Percentiles rank a stretch among this genome's conserved stretches.
Conservation (phyloP, 495 filamentous ascomycete genomes). For the Talaromyces wortmannii region DNA sequence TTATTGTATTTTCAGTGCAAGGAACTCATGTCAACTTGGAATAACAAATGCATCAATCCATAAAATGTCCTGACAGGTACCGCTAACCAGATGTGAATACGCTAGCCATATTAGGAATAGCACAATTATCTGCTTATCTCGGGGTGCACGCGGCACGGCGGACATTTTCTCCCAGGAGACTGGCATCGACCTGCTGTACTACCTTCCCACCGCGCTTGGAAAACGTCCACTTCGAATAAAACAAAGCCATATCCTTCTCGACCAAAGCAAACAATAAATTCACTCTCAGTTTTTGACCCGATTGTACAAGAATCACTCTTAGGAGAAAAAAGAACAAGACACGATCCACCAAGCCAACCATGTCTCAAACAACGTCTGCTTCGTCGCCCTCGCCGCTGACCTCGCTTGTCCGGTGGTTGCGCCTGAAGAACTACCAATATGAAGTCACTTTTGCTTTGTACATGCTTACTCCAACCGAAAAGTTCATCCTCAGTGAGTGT, state of each 20-base stretch:
- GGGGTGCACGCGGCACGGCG: too few species aligned
- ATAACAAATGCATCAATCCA: too few species aligned
- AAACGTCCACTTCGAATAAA: too few species aligned
- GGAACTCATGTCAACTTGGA: too few species aligned
- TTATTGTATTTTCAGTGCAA: too few species aligned
- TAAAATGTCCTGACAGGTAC: too few species aligned
- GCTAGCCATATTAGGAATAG: too few species aligned
- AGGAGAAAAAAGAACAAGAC: not conserved
- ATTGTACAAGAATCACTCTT: not conserved
- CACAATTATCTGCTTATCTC: too few species aligned
- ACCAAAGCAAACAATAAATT: not conserved
- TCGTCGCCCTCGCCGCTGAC: conserved; percentile 30
- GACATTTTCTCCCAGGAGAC: too few species aligned
- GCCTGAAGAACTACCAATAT: conserved; percentile 79
- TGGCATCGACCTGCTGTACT: too few species aligned
- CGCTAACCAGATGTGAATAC: too few species aligned
- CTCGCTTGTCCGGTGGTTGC: conserved; percentile 54
- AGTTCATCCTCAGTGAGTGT: conserved; percentile 74
- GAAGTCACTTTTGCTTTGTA: conserved; percentile 80
- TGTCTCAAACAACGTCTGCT: conserved; percentile 1
- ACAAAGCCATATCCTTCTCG: not conserved
- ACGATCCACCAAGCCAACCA: not conserved
- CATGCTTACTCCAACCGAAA: conserved; percentile 80
- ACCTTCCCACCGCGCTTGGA: too few species aligned
- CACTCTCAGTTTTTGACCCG: not conserved